These are phyloP conservation scores for Microcyclospora tardicrescens DNA, from an alignment of 2,329 filamentous ascomycete species.

Conservation along the genomic window DNA sequence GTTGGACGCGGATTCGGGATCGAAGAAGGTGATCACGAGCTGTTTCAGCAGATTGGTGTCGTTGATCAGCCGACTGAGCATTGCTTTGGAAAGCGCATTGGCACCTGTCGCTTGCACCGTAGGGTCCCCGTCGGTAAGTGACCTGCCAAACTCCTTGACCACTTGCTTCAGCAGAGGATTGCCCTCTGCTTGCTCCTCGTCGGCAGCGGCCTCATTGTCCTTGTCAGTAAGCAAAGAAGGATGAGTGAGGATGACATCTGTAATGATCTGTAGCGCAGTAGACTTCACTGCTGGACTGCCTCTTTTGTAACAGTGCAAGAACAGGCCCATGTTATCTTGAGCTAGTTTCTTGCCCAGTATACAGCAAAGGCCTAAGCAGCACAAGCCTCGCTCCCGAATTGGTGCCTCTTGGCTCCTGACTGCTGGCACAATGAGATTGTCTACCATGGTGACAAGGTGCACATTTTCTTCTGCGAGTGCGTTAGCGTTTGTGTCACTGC, in stretches of 20 bases:
- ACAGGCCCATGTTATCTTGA: conserved; percentile 80
- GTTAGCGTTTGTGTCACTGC: background rate
- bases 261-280: conserved; percentile 79
- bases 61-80: conserved; percentile 67
- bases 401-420: conserved; percentile 87
- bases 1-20: conserved; percentile 65
- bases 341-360: conserved; percentile 84
- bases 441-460: conserved; percentile 92
- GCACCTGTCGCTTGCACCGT: conserved; percentile 72
- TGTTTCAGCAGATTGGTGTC: conserved; percentile 65
- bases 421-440: conserved; percentile 90
- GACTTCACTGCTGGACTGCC: conserved; percentile 83
- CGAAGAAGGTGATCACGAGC: conserved; percentile 76
- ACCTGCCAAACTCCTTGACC: conserved; percentile 74
- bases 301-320: conserved; percentile 92
- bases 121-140: conserved; percentile 57
- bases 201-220: conserved; percentile 23
- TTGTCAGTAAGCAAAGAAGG: conserved; percentile 60
- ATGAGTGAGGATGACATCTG: conserved; percentile 83
- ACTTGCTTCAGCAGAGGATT: conserved; percentile 45
- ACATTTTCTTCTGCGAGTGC: conserved; percentile 56
- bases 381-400: conserved; percentile 76
- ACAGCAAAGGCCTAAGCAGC: conserved; percentile 83
- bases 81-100: conserved; percentile 69
- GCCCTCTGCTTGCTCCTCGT: conserved; percentile 29